These are phyloP conservation scores for Trifolium subterraneum DNA, from an alignment of 306 rosid species.

Conservation along the genomic window DNA sequence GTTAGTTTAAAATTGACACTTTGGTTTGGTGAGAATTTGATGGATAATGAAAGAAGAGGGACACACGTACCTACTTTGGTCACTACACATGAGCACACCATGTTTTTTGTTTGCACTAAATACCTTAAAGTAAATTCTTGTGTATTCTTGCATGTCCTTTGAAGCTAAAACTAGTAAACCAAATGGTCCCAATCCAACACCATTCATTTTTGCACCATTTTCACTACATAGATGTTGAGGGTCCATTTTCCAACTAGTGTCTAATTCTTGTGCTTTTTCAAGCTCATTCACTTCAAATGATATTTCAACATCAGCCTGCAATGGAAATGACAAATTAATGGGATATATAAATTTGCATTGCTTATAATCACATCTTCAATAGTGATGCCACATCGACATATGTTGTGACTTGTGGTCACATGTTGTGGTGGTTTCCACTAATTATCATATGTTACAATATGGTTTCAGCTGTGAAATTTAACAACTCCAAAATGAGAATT, in stretches of 20 bases:
- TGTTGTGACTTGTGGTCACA: neutral
- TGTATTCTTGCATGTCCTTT: constrained; percentile 62
- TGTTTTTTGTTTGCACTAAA: constrained; percentile 48
- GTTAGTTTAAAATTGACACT: constrained; percentile 6
- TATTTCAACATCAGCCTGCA: constrained; percentile 76
- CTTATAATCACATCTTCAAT: constrained; percentile 26
- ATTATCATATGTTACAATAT: neutral
- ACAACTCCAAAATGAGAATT: no score
- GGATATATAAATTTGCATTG: constrained; percentile 7
- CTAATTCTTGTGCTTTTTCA: constrained; percentile 51
- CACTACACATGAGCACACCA: constrained; percentile 62
- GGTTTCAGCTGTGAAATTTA: neutral
- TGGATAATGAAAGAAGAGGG: constrained; percentile 26
- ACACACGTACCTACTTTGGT: constrained; percentile 47
- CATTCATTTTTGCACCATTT: constrained; percentile 48
- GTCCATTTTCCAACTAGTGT: constrained; percentile 51
- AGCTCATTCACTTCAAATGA: constrained; percentile 57
- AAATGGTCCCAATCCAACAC: constrained; percentile 68
- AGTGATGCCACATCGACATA: neutral
- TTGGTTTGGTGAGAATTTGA: constrained; percentile 22
- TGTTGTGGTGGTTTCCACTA: constrained; percentile 32
- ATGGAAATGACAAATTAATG: neutral
- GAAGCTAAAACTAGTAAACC: constrained; percentile 71
- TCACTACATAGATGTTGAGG: constrained; percentile 60
- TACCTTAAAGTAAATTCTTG: constrained; percentile 62